phyloP scores from a whole-genome alignment of 139 green algal species.

The Chlamydomonas sphaeroides region DNA sequence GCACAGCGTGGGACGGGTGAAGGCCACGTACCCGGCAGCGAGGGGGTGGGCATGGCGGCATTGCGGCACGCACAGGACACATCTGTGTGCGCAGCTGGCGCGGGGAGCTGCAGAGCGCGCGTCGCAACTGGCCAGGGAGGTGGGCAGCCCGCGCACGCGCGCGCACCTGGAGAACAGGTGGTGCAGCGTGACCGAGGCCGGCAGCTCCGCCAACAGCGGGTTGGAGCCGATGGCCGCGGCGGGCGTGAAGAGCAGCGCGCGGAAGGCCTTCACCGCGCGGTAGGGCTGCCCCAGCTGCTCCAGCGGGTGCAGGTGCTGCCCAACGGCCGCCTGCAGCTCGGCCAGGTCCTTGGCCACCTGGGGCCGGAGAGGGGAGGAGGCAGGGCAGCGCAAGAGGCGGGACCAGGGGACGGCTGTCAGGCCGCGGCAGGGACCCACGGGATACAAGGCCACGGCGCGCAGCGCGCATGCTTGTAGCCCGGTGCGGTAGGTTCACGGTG shows the following conservation, averaged over 20 bases:
- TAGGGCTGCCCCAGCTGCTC: constrained; percentile 75
- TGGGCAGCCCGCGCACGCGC: too few relatives aligned
- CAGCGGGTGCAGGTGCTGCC: constrained; percentile 76
- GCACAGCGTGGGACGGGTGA: too few relatives aligned
- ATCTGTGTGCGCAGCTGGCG: too few relatives aligned
- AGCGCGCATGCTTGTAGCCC: too few relatives aligned
- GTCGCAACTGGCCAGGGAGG: too few relatives aligned
- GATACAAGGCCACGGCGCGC: too few relatives aligned
- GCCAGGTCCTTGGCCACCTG: constrained; percentile 83
- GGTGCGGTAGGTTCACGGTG: too few relatives aligned
- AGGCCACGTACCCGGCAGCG: too few relatives aligned
- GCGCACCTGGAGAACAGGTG: constrained; percentile 85
- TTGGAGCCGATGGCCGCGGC: constrained; percentile 32
- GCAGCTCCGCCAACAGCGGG: constrained; percentile 75
- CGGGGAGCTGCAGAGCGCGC: too few relatives aligned
- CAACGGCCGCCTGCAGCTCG: constrained; percentile 86
- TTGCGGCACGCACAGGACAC: background rate
- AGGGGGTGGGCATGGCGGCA: constrained; percentile 43
- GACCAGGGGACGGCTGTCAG: too few relatives aligned
- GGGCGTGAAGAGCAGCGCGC: constrained; percentile 58
- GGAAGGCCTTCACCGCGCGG: constrained; percentile 46
- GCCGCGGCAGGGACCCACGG: too few relatives aligned
- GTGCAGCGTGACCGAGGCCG: constrained; percentile 76
- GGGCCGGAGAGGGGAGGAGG: background rate
- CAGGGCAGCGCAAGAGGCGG: too few relatives aligned